phyloP scores from a whole-genome alignment of 2,329 filamentous ascomycete species.

The Didymella segeticola region DNA sequence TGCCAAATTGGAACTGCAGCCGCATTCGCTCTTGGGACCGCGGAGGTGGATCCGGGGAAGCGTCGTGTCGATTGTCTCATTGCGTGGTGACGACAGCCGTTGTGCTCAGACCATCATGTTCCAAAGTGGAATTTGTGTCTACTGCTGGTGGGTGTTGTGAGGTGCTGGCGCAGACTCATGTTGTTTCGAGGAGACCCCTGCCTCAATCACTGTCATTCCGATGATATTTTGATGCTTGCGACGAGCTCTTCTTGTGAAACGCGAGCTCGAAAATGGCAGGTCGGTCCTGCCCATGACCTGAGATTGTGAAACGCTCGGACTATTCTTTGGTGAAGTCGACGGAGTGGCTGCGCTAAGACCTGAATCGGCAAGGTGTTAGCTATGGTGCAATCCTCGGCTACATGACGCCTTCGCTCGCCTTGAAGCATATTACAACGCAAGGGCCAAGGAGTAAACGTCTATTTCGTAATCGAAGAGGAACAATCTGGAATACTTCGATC shows the following conservation, averaged over 20 bases:
- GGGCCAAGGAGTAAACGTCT: too few species aligned
- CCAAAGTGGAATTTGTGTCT: neutral
- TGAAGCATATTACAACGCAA: conserved; percentile 16
- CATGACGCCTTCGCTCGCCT: conserved; percentile 27
- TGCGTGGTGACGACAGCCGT: conserved; percentile 1
- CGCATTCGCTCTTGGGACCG: conserved; percentile 6
- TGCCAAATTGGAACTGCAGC: conserved; percentile 8
- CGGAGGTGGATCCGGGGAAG: conserved; percentile 20
- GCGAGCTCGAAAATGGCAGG: conserved; percentile 17
- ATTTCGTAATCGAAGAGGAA: conserved; percentile 6
- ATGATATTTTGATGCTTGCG: conserved; percentile 4
- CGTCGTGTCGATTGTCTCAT: conserved; percentile 1
- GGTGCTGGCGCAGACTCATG: neutral
- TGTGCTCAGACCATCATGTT: neutral
- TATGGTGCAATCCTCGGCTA: conserved; percentile 20
- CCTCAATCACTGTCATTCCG: neutral
- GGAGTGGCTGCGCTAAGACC: conserved; percentile 20
- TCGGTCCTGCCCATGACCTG: conserved; percentile 11
- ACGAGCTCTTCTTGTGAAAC: conserved; percentile 5
- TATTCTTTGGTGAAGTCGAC: conserved; percentile 22
- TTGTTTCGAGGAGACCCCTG: neutral
- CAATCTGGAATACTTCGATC: conserved; percentile 1
- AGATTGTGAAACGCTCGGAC: conserved; percentile 6
- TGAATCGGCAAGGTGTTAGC: conserved; percentile 17
- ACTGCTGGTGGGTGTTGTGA: neutral